Evolutionary conservation across 1,284 basidiomycete species (phyloP).

Genomic region (Fereydounia khargensis): DNA sequence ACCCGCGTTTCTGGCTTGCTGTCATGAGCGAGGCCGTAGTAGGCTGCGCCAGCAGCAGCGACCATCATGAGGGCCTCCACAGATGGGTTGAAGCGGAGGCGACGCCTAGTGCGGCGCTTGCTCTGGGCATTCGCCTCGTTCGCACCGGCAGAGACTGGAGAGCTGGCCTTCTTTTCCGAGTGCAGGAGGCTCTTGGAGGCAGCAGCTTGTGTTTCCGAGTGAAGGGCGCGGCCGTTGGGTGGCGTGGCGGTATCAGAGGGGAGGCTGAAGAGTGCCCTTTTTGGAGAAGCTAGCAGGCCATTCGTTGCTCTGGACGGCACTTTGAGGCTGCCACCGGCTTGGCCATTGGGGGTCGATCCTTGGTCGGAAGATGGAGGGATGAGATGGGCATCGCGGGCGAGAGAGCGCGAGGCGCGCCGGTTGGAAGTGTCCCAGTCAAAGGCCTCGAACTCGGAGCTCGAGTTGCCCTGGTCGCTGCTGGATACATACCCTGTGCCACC

Average conservation of each 20-base stretch:
- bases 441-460: conserved; percentile 27
- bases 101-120: conserved; percentile 2
- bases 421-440: conserved; percentile 32
- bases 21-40: conserved; percentile 20
- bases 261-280: neutral
- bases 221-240: neutral
- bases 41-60: conserved; percentile 18
- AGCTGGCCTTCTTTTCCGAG: neutral
- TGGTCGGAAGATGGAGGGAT: no score
- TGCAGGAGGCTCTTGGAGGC: no score
- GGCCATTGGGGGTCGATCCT: no score
- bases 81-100: conserved; percentile 18
- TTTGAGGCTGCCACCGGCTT: no score
- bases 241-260: neutral
- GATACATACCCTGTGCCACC: conserved; percentile 15
- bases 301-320: no score
- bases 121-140: neutral
- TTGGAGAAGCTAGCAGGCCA: neutral
- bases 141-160: neutral
- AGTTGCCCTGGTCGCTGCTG: conserved; percentile 22
- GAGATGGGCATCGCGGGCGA: no score
- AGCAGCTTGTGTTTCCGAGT: no score
- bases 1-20: conserved; percentile 16
- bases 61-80: conserved; percentile 26
- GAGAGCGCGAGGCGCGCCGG: neutral